These are phyloP conservation scores for Dryas alaskensis DNA, from an alignment of 306 rosid genomes.

Conservation along the genomic window DNA sequence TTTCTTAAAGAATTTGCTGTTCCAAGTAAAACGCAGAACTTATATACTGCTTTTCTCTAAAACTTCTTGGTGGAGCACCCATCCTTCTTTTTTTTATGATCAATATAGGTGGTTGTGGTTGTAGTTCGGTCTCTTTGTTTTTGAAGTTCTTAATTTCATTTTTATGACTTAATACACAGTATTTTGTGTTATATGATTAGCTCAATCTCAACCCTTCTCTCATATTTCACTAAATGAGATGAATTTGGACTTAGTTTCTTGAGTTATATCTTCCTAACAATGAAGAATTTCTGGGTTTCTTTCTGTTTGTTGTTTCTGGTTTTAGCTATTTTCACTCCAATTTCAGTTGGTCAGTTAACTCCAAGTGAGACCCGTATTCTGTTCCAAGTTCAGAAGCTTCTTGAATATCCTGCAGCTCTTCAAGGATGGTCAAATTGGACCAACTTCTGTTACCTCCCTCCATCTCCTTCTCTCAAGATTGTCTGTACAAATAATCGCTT, in stretches of 20 bases:
- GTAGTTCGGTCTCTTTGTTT: background rate
- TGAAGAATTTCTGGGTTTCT: slow-evolving; percentile 54
- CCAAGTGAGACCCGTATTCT: slow-evolving; percentile 53
- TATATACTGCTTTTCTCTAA: slow-evolving; percentile 21
- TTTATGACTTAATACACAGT: background rate
- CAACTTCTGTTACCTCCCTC: slow-evolving; percentile 63
- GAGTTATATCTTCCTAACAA: slow-evolving; percentile 29
- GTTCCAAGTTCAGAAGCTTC: slow-evolving; percentile 57
- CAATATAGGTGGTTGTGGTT: background rate
- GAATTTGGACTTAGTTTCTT: slow-evolving; percentile 18
- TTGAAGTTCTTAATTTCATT: background rate
- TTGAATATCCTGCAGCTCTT: slow-evolving; percentile 71
- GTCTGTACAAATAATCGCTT: slow-evolving; percentile 50
- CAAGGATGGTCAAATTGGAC: slow-evolving; percentile 66
- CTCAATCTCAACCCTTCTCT: slow-evolving; percentile 14
- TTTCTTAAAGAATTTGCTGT: background rate
- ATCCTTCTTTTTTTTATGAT: background rate
- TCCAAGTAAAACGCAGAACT: background rate
- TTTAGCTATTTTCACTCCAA: slow-evolving; percentile 44
- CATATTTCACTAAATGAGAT: background rate
- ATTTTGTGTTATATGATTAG: background rate
- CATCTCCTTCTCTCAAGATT: slow-evolving; percentile 59
- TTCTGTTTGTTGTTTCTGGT: slow-evolving; percentile 34
- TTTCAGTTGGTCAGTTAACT: slow-evolving; percentile 53
- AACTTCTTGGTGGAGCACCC: slow-evolving; percentile 16